These are phyloP conservation scores for Blastocystis sp. DNA, from an alignment of 352 stramenopile genomes.

Conservation along the genomic window DNA sequence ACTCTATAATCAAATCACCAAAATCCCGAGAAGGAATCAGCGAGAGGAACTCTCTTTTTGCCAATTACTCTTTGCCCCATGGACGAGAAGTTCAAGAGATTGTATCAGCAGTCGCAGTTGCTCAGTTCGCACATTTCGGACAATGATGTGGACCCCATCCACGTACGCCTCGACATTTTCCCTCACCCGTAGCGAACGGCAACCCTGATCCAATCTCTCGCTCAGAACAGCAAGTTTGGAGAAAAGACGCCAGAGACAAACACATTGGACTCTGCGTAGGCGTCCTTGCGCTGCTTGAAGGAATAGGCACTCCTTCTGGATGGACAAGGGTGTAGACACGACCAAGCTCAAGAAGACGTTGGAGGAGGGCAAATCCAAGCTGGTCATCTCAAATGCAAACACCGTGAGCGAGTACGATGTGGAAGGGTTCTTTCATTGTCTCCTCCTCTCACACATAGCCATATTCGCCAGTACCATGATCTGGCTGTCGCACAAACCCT, in stretches of 20 bases:
- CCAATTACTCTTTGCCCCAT: constrained; percentile 22
- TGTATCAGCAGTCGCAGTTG: constrained; percentile 26
- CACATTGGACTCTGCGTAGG: constrained; percentile 26
- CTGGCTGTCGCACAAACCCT: constrained; percentile 24
- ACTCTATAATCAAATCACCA: too few relatives aligned
- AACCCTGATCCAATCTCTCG: constrained; percentile 35
- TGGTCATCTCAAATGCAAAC: constrained; percentile 19
- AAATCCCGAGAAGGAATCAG: too few relatives aligned
- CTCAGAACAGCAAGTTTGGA: constrained; percentile 52
- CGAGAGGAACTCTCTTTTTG: too few relatives aligned
- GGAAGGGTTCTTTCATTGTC: neutral
- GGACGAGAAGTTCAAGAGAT: constrained; percentile 25
- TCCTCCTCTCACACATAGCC: neutral
- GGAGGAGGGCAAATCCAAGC: constrained; percentile 46
- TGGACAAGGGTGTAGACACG: constrained; percentile 59
- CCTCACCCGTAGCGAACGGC: constrained; percentile 2
- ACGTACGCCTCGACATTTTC: neutral
- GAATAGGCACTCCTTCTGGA: constrained; percentile 51
- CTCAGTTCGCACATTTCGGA: constrained; percentile 1
- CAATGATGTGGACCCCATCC: neutral
- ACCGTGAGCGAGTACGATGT: constrained; percentile 49
- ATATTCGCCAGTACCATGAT: constrained; percentile 62
- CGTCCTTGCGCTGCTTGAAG: neutral
- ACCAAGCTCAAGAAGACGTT: constrained; percentile 9
- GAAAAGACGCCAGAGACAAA: neutral